Evolutionary conservation across 208 protist species (phyloP).

Genomic region (Novymonas esmeraldas): DNA sequence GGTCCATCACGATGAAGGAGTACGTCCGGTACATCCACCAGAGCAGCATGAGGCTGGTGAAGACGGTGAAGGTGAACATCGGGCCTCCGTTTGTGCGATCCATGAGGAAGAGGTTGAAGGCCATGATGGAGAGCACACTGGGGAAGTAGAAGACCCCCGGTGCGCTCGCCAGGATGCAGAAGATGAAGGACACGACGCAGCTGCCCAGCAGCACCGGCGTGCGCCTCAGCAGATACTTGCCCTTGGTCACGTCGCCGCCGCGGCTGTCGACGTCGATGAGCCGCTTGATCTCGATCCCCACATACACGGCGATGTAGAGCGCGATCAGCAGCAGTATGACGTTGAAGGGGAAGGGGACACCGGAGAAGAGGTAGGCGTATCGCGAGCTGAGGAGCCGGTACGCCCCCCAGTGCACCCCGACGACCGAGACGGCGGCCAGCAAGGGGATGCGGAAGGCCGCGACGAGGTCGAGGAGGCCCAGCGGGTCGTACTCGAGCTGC

Average conservation of each 20-base stretch:
- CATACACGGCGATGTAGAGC: constrained; percentile 58
- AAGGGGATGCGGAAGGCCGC: constrained; percentile 34
- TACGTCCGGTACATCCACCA: constrained; percentile 92
- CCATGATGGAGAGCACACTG: constrained; percentile 51
- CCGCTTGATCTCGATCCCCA: constrained; percentile 50
- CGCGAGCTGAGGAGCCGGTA: constrained; percentile 74
- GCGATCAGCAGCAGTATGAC: constrained; percentile 55
- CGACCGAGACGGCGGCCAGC: constrained; percentile 31
- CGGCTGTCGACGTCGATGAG: constrained; percentile 60
- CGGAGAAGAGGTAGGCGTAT: constrained; percentile 83
- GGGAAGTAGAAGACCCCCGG: constrained; percentile 65
- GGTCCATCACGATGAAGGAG: constrained; percentile 84
- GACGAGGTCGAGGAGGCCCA: constrained; percentile 60
- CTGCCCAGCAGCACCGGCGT: constrained; percentile 42
- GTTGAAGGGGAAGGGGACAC: constrained; percentile 71
- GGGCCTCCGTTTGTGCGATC: constrained; percentile 64
- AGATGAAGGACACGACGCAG: constrained; percentile 40
- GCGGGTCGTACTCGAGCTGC: constrained; percentile 71
- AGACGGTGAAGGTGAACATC: constrained; percentile 80
- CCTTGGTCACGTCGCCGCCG: constrained; percentile 36
- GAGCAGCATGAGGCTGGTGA: constrained; percentile 77
- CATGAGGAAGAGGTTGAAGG: constrained; percentile 82
- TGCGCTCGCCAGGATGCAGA: constrained; percentile 46
- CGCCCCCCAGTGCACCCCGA: constrained; percentile 56
- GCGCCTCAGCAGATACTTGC: constrained; percentile 15